Conservation (phyloP, 768 basidiomycete species). For the Tulasnella sp. region DNA sequence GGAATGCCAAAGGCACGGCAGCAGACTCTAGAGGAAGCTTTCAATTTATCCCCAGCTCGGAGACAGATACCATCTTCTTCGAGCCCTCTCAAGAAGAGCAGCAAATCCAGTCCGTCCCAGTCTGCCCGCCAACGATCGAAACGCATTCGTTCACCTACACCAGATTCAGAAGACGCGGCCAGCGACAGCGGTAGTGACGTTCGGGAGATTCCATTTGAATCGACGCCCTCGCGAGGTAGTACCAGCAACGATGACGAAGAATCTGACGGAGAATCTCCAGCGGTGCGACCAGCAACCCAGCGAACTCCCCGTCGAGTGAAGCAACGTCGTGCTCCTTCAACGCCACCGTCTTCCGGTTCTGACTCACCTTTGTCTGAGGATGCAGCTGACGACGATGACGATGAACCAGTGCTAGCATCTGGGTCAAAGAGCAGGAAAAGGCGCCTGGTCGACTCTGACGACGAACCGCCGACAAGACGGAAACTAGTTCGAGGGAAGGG, state of each 20-base stretch:
- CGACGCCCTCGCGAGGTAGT: background rate
- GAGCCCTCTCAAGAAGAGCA: background rate
- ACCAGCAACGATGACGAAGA: conserved; percentile 11
- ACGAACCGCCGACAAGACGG: conserved; percentile 1
- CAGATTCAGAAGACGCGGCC: background rate
- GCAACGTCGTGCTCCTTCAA: conserved; percentile 12
- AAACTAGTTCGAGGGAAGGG: conserved; percentile 23
- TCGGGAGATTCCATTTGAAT: conserved; percentile 8
- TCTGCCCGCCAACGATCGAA: background rate
- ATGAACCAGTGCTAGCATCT: background rate
- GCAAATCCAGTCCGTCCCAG: background rate
- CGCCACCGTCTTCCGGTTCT: conserved; percentile 17
- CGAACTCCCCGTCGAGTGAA: background rate
- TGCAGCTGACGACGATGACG: conserved; percentile 7
- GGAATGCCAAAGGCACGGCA: background rate
- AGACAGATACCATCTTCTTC: background rate
- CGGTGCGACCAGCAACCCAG: background rate
- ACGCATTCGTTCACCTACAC: background rate
- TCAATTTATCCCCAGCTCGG: background rate
- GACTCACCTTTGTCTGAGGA: background rate
- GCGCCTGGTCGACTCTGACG: conserved; percentile 15
- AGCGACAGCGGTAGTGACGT: conserved; percentile 3
- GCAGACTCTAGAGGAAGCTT: conserved; percentile 13
- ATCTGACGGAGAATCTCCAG: background rate
- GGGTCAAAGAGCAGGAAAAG: conserved; percentile 14